phyloP scores from a whole-genome alignment of 345 rosid genomes.

The Rhodamnia rubescens region DNA sequence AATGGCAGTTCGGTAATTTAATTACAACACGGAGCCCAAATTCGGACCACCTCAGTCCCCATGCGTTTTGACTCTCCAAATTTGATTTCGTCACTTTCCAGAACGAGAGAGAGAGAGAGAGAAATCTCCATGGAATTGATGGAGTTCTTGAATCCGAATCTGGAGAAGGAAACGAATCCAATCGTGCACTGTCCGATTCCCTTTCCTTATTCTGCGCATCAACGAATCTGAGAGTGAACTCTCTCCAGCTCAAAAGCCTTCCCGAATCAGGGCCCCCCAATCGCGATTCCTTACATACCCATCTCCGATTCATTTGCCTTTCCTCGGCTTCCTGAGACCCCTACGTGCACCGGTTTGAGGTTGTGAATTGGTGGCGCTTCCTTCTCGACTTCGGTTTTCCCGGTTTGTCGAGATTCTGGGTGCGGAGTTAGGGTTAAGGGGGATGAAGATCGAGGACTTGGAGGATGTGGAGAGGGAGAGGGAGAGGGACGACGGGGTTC shows the following conservation, averaged over 20 bases:
- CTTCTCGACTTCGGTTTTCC: neutral
- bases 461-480: slow-evolving; percentile 23
- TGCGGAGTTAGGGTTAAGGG: neutral
- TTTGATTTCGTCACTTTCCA: neutral
- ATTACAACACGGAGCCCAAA: neutral
- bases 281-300: too few species aligned
- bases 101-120: neutral
- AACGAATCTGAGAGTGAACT: too few species aligned
- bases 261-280: too few species aligned
- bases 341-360: neutral
- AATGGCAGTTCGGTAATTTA: neutral
- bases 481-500: slow-evolving; percentile 7
- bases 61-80: neutral
- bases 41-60: too few species aligned
- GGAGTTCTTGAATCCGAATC: too few species aligned
- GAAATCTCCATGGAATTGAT: neutral
- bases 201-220: too few species aligned
- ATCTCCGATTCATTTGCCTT: neutral
- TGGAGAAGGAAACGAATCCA: too few species aligned
- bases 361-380: too few species aligned
- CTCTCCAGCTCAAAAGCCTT: too few species aligned
- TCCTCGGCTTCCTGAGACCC: neutral
- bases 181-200: too few species aligned
- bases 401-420: neutral
- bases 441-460: slow-evolving; percentile 43